Evolutionary conservation across 2,329 filamentous ascomycete genomes (phyloP).

Genomic region (Colletotrichum destructivum): DNA sequence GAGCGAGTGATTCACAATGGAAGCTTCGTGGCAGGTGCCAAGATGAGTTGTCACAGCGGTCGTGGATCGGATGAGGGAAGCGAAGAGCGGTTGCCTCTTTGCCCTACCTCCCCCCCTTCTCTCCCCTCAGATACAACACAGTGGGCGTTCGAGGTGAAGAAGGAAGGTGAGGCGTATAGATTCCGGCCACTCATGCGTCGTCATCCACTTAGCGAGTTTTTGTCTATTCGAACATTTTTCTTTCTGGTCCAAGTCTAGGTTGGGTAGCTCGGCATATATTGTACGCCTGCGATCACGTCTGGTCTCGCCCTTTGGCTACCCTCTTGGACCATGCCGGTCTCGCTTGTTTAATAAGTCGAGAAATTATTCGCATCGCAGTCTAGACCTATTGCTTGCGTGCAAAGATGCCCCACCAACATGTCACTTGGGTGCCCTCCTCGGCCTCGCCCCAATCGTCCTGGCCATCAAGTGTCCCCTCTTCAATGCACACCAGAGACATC

Average conservation of each 20-base stretch:
- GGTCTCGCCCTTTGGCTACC: not conserved
- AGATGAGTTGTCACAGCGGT: not conserved
- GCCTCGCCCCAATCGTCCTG: constrained; percentile 81
- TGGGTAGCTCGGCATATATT: not conserved
- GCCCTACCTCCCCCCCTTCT: too few relatives aligned
- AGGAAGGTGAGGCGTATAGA: not conserved
- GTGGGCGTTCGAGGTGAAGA: not conserved
- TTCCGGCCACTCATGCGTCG: too few relatives aligned
- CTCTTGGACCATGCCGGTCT: not conserved
- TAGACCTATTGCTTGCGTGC: constrained; percentile 38
- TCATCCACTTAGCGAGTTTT: not conserved
- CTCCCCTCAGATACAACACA: too few relatives aligned
- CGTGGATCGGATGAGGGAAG: not conserved
- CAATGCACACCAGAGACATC: constrained; percentile 63
- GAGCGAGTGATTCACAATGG: not conserved
- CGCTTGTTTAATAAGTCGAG: too few relatives aligned
- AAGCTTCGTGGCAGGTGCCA: not conserved
- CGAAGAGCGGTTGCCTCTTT: not conserved
- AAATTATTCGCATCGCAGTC: not conserved
- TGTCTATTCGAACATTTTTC: not conserved
- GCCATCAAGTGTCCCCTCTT: constrained; percentile 75
- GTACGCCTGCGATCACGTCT: not conserved
- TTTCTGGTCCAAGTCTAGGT: not conserved
- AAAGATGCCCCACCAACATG: constrained; percentile 80
- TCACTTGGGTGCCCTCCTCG: constrained; percentile 64